Percentiles rank a stretch among this genome's conserved stretches.
Evolutionary conservation across 2,329 filamentous ascomycete genomes (phyloP).

Genomic region (Penicillium sp.): DNA sequence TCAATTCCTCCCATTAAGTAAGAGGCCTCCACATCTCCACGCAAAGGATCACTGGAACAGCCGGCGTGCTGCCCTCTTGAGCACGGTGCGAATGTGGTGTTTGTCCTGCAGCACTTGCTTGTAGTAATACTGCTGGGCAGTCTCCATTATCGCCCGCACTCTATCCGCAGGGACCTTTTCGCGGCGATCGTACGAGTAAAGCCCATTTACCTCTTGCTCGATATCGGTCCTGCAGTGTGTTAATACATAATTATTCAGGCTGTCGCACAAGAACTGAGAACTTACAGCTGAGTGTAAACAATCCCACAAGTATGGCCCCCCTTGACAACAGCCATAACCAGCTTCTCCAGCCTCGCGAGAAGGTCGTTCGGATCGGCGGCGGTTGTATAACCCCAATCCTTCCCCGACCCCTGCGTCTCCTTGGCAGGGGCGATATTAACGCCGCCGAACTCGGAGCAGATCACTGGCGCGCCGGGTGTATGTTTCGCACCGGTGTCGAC

Average conservation of each 20-base stretch:
- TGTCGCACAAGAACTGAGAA: constrained; percentile 14
- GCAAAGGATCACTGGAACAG: not conserved
- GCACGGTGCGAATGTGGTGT: not conserved
- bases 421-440: constrained; percentile 65
- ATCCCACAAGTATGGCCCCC: constrained; percentile 65
- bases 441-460: constrained; percentile 71
- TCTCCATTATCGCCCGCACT: constrained; percentile 64
- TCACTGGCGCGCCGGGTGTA: constrained; percentile 60
- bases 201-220: constrained; percentile 71
- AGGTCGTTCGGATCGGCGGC: constrained; percentile 65
- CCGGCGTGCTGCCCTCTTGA: not conserved
- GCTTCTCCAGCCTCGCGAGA: constrained; percentile 61
- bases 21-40: no score
- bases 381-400: constrained; percentile 72
- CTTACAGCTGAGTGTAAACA: constrained; percentile 70
- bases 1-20: no score
- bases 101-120: constrained; percentile 5
- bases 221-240: constrained; percentile 40
- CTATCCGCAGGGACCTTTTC: constrained; percentile 64
- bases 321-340: constrained; percentile 63
- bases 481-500: constrained; percentile 59
- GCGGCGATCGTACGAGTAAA: constrained; percentile 66
- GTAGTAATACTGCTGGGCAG: constrained; percentile 55
- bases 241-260: no score
- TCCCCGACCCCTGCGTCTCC: constrained; percentile 45